A percentile compares a stretch with the other conserved stretches of the same genome.
phyloP scores from a whole-genome alignment of 805 yeast species.

The Zygoascus ofunaensis region DNA sequence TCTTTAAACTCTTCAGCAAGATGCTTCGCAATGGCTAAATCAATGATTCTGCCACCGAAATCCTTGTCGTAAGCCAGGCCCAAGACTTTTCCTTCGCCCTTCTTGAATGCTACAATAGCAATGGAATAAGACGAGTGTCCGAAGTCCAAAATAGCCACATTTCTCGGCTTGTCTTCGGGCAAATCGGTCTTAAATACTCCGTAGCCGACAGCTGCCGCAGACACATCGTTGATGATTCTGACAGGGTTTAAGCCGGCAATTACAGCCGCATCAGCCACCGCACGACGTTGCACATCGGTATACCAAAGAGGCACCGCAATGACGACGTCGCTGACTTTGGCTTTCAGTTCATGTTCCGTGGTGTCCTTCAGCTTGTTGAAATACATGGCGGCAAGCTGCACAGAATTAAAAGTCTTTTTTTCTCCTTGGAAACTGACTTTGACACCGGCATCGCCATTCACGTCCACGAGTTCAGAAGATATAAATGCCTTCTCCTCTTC shows the following conservation, averaged over 20 bases:
- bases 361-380: constrained; percentile 80
- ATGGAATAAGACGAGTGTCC: constrained; percentile 96
- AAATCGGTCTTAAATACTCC: constrained; percentile 97
- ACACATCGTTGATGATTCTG: constrained; percentile 92
- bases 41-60: constrained; percentile 98
- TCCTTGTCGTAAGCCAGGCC: constrained; percentile 91
- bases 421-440: constrained; percentile 79
- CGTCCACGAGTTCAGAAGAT: constrained; percentile 61
- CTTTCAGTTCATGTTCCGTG: constrained; percentile 73
- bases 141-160: constrained; percentile 88
- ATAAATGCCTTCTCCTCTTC: constrained; percentile 64
- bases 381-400: constrained; percentile 93
- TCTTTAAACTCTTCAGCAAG: constrained; percentile 86
- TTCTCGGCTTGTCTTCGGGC: constrained; percentile 88
- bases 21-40: constrained; percentile 86
- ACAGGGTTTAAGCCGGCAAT: constrained; percentile 98
- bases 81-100: constrained; percentile 88
- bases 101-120: constrained; percentile 81
- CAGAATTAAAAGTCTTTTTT: constrained; percentile 68
- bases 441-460: constrained; percentile 68
- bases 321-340: constrained; percentile 76
- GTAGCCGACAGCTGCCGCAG: constrained; percentile 98
- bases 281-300: constrained; percentile 93
- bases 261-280: constrained; percentile 87
- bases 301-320: constrained; percentile 97